A percentile compares a stretch with the other conserved stretches of the same genome.
Evolutionary conservation across 2,329 filamentous ascomycete species (phyloP).

Genomic region (Aquanectria penicillioides): DNA sequence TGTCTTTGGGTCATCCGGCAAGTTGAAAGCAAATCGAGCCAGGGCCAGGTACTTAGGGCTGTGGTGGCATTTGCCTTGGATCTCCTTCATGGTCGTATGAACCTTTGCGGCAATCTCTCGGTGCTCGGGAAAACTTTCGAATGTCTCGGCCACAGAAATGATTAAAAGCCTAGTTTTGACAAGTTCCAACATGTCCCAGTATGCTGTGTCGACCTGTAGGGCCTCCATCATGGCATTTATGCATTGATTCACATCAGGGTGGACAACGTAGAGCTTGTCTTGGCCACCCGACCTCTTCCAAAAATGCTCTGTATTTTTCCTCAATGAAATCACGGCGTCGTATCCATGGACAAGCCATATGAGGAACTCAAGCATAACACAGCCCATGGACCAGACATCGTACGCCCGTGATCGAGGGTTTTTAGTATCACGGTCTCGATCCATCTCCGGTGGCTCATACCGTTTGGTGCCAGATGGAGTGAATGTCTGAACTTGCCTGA

Average conservation of each 20-base stretch:
- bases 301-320: neutral
- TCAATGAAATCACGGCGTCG: neutral
- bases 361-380: neutral
- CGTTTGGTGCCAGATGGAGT: neutral
- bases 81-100: too few species aligned
- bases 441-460: neutral
- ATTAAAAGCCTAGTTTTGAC: too few species aligned
- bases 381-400: slow-evolving; percentile 10
- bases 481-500: neutral
- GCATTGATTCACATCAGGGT: neutral
- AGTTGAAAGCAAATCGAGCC: too few species aligned
- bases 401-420: neutral
- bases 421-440: neutral
- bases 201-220: too few species aligned
- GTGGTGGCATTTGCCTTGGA: too few species aligned
- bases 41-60: too few species aligned
- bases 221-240: too few species aligned
- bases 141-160: too few species aligned
- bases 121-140: too few species aligned
- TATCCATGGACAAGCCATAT: neutral
- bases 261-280: neutral
- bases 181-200: too few species aligned
- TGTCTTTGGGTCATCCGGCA: too few species aligned
- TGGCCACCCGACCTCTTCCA: neutral
- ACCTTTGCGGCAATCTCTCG: too few species aligned